Evolutionary conservation across 768 basidiomycete species (phyloP).

Genomic region (Phlebiopsis flavidoalba): DNA sequence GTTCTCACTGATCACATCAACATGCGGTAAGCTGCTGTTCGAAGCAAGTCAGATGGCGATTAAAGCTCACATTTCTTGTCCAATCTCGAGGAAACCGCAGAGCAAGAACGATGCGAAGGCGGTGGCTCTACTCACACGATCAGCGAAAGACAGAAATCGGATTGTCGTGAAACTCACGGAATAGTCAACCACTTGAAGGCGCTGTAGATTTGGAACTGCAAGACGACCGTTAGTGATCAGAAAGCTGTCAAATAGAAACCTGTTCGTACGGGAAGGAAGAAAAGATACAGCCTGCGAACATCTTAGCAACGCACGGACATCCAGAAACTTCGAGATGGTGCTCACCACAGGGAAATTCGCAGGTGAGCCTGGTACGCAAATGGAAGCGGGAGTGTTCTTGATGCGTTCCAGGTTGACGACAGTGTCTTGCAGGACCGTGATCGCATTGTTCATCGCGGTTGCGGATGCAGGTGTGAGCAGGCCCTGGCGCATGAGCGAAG

Average conservation of each 20-base stretch:
- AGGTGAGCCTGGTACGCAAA: slow-evolving; percentile 69
- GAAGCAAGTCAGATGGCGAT: not conserved
- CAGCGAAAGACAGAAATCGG: not conserved
- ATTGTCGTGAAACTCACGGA: slow-evolving; percentile 28
- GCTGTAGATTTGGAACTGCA: slow-evolving; percentile 46
- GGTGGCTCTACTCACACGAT: slow-evolving; percentile 33
- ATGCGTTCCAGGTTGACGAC: slow-evolving; percentile 57
- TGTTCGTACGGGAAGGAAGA: slow-evolving; percentile 21
- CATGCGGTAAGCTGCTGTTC: not conserved
- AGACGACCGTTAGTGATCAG: not conserved
- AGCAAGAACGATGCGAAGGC: slow-evolving; percentile 61
- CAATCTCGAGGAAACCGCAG: slow-evolving; percentile 64
- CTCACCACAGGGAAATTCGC: slow-evolving; percentile 54
- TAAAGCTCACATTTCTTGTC: slow-evolving; percentile 49
- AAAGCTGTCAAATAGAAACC: not conserved
- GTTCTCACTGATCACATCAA: slow-evolving; percentile 42
- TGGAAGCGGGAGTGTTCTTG: slow-evolving; percentile 57
- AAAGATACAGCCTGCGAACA: slow-evolving; percentile 25
- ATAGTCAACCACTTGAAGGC: slow-evolving; percentile 46
- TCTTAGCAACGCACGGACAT: not conserved
- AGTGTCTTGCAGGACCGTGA: slow-evolving; percentile 49
- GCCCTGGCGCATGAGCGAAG: slow-evolving; percentile 39
- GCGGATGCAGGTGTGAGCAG: slow-evolving; percentile 48
- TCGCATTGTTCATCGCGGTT: slow-evolving; percentile 39
- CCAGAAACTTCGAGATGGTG: not conserved